These are phyloP conservation scores for Rubia tinctorum DNA, from an alignment of 305 asterid genomes.

Conservation along the genomic window DNA sequence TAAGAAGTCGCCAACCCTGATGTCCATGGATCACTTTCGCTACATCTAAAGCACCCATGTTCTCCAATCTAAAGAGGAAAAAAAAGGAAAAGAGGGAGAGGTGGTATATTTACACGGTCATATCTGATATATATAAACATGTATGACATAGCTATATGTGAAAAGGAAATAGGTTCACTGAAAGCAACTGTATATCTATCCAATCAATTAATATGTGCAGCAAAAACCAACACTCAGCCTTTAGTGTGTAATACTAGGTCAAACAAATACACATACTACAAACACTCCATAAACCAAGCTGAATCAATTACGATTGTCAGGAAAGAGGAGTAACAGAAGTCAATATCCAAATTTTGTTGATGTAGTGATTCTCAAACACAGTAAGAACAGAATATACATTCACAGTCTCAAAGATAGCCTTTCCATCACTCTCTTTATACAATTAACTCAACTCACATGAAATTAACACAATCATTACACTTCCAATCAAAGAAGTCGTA, in stretches of 20 bases:
- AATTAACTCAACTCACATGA: background rate
- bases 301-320: background rate
- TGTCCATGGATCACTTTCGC: conserved; percentile 41
- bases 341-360: background rate
- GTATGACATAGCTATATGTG: background rate
- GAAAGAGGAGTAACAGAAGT: background rate
- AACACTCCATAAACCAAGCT: background rate
- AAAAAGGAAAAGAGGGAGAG: conserved; percentile 2
- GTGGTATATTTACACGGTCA: background rate
- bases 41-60: conserved; percentile 50
- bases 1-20: conserved; percentile 53
- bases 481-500: background rate
- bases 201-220: background rate
- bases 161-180: background rate
- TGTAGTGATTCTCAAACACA: too few relatives aligned
- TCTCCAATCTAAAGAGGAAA: conserved; percentile 34
- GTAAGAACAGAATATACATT: background rate
- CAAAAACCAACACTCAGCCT: background rate
- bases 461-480: background rate
- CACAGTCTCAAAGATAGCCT: background rate
- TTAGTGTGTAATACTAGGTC: too few relatives aligned
- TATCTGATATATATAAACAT: background rate
- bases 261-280: background rate
- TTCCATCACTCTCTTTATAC: too few relatives aligned
- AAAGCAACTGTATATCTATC: background rate